phyloP scores from a whole-genome alignment of 805 yeast species.

The Kregervanrija delftensis region DNA sequence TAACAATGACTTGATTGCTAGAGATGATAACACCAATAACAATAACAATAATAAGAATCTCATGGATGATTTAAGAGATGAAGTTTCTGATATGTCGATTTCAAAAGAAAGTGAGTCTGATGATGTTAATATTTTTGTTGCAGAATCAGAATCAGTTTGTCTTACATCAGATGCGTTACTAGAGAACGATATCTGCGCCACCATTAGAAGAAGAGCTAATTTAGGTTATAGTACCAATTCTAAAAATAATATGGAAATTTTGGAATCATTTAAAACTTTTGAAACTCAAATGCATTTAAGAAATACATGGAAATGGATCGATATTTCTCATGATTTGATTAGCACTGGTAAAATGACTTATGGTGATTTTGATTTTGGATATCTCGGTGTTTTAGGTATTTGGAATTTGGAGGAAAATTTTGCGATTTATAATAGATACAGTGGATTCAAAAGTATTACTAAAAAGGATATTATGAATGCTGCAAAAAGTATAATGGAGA shows the following conservation, averaged over 20 bases:
- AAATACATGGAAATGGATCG: conserved; percentile 90
- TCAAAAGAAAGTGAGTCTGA: conserved; percentile 1
- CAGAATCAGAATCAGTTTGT: conserved; percentile 13
- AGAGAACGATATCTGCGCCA: conserved; percentile 65
- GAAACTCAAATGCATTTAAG: conserved; percentile 52
- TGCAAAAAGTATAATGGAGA: conserved; percentile 43
- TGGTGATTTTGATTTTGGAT: conserved; percentile 72
- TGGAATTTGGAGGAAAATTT: conserved; percentile 72
- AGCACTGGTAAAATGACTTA: conserved; percentile 61
- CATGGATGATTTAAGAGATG: too few species aligned
- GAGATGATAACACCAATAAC: not conserved
- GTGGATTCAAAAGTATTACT: conserved; percentile 23
- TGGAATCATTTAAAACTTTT: conserved; percentile 44
- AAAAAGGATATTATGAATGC: conserved; percentile 41
- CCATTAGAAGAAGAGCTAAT: conserved; percentile 65
- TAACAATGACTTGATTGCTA: conserved; percentile 1
- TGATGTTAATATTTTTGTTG: conserved; percentile 19
- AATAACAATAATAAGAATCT: conserved; percentile 1
- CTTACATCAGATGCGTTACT: conserved; percentile 32
- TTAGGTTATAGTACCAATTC: conserved; percentile 70
- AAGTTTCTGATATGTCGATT: not conserved
- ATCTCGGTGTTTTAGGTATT: conserved; percentile 80
- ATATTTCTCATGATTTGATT: conserved; percentile 59
- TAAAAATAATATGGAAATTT: conserved; percentile 50
- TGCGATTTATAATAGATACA: conserved; percentile 33